These are phyloP conservation scores for Geranium brycei DNA, from an alignment of 345 rosid species.

Conservation along the genomic window DNA sequence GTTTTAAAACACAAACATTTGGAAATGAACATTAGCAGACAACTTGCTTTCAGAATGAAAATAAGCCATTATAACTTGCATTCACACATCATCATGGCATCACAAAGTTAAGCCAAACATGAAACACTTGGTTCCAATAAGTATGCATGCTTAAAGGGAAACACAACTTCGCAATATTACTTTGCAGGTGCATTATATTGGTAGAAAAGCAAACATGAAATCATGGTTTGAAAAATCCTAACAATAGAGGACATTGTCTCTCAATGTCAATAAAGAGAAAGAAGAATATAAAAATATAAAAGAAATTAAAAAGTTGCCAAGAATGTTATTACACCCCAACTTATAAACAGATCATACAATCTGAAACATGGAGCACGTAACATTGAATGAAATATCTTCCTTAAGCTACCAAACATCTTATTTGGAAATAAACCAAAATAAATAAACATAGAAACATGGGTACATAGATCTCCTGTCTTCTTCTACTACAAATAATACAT, in stretches of 20 bases:
- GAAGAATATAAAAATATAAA: no score
- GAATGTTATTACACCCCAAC: neutral
- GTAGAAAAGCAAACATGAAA: no score
- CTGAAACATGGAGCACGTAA: neutral
- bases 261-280: neutral
- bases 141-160: no score
- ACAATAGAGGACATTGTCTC: no score
- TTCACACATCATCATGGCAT: neutral
- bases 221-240: no score
- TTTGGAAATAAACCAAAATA: neutral
- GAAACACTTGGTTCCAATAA: no score
- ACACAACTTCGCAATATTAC: no score
- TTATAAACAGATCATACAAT: neutral
- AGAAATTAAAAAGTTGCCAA: neutral
- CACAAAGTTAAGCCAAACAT: neutral
- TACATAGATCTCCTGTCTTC: neutral
- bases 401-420: neutral
- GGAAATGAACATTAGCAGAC: neutral
- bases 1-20: conserved; percentile 1
- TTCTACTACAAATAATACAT: neutral
- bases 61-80: neutral
- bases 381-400: neutral
- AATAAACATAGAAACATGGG: neutral
- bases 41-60: neutral
- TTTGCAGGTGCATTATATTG: no score